Base-by-base conservation (phyloP, 345 rosid genomes). In the Boechera divaricarpa region DNA sequence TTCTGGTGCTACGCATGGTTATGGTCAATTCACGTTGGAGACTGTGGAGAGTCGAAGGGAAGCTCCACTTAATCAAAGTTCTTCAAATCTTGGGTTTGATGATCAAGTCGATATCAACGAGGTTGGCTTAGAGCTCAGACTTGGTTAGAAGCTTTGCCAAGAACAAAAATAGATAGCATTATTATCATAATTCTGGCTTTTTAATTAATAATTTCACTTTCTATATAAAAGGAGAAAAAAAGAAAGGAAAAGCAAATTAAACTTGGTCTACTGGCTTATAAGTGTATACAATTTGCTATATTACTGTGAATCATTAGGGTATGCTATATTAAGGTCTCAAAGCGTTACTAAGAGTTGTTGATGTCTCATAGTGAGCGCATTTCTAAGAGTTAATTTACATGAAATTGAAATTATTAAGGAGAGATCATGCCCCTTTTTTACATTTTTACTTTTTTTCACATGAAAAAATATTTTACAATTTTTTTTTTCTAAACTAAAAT, bases 91-190 rank as follows among this genome's bases (percentile, higher is more conserved):
- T 61, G 78, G 78, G 62, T 54, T 63, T 69, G 72, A 74, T 74
- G 70, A 74, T 69, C 79, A 67, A 59, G 74, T 53, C 75, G 80
- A 75, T 69, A 66, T 4, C 61, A 48, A 70, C 71, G 83, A 76
- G 73, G 83, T 53, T 70, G 77, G 80, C 29, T 71, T 80, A 33
- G 83, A 80, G 60, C 80, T 80, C 16, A 74, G 65, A 13, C 83
- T 80, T 65, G 83, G 83, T 39, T 75, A 72, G 44, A 77, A 29
- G 26, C 56, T 53, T 16, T 56, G 21, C 36, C 0, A 32, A 53
- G 3, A 42, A 31, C n/a, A 32, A 55, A 62, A 42, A 52, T n/a
- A 45, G 10, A 35, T 35, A 54, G 59, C 24, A 36, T 53, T 61
- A 53, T 10, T 54, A 63, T 63, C 15, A 26, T 47, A 61, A 54